Evolutionary conservation across 2,329 filamentous ascomycete species (phyloP), one percentile per base, ranked within the genome.

Genomic region (Talaromyces verruculosus): DNA sequence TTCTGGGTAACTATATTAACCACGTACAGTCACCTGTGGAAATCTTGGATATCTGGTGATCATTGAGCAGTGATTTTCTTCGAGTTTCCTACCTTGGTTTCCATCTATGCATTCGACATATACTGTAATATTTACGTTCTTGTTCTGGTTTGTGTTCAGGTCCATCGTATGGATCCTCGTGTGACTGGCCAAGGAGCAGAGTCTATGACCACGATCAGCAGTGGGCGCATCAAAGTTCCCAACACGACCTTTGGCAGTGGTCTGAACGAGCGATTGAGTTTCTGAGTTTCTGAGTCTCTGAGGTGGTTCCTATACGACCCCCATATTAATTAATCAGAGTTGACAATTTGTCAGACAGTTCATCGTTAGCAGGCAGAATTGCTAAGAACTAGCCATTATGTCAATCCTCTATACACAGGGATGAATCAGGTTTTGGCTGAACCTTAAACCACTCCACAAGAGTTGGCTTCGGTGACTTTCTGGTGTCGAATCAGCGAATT

Each of bases 291-390:
- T 15, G 2, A 33, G 15, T 19, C 30, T 17, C 47, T 51, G 47
- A 28, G 37, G 35, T 30, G 57, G 22, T 33, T 22, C 5, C 33
- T 45, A 43, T 43, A 45, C 13, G 37, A 37, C 37, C 57, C 57
- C 57, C 57, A 33, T 37, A 57, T 37, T 57, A 39, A 57, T 37
- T 57, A 57, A 57, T 57, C 53, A 22, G 53, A 57, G 53, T 57
- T 57, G 33, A 25, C 33, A 57, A 37, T 37, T 55, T n/a, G n/a
- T n/a, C n/a, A n/a, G n/a, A 22, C 51, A 22, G n/a, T 39, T 57
- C 53, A 57, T 37, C 3, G n/a, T 45, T 19, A 45, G 17, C 17
- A 7, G 7, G 17, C 30, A 8, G 6, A 33, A 45, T 22, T 22
- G 15, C 22, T 45, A 5, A 33, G 30, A 33, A 8, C 7, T 8